Evolutionary conservation across 2,329 filamentous ascomycete genomes (phyloP).

Genomic region (Phialophora macrospora): DNA sequence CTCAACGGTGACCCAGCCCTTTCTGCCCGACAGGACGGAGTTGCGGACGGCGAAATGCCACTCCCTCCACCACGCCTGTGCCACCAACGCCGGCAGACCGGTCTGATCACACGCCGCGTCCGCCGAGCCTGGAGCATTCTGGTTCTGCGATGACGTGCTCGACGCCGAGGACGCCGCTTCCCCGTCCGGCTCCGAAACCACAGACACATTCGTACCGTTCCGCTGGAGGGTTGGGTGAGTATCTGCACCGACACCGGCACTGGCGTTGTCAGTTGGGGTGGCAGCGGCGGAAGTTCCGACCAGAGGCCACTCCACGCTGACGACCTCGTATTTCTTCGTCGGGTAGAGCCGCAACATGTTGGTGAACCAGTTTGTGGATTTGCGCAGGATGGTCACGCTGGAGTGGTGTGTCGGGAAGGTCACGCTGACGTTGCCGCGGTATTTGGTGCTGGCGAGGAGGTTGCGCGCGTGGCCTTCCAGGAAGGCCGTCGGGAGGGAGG

Average conservation of each 20-base stretch:
- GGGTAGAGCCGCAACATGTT: conserved; percentile 36
- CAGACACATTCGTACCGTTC: not conserved
- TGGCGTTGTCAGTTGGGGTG: not conserved
- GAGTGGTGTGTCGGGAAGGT: conserved; percentile 38
- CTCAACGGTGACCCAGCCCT: conserved; percentile 34
- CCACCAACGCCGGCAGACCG: conserved; percentile 22
- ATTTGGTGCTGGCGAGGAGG: conserved; percentile 39
- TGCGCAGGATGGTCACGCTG: conserved; percentile 36
- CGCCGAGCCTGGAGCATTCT: not conserved
- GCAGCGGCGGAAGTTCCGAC: conserved; percentile 23
- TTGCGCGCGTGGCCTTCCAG: conserved; percentile 42
- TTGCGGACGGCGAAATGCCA: conserved; percentile 38
- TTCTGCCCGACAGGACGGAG: conserved; percentile 26
- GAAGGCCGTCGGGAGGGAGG: conserved; percentile 28
- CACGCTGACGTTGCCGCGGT: conserved; percentile 39
- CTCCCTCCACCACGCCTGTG: conserved; percentile 41
- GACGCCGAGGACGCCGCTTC: conserved; percentile 2
- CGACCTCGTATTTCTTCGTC: conserved; percentile 40
- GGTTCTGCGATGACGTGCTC: not conserved
- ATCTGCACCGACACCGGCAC: not conserved
- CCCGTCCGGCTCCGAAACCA: not conserved
- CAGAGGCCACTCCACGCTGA: conserved; percentile 39
- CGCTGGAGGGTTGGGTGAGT: not conserved
- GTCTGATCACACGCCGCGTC: not conserved
- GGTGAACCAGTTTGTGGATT: conserved; percentile 39